Conservation (phyloP, 495 filamentous ascomycete species). For the Lasiosphaeria ovina region DNA sequence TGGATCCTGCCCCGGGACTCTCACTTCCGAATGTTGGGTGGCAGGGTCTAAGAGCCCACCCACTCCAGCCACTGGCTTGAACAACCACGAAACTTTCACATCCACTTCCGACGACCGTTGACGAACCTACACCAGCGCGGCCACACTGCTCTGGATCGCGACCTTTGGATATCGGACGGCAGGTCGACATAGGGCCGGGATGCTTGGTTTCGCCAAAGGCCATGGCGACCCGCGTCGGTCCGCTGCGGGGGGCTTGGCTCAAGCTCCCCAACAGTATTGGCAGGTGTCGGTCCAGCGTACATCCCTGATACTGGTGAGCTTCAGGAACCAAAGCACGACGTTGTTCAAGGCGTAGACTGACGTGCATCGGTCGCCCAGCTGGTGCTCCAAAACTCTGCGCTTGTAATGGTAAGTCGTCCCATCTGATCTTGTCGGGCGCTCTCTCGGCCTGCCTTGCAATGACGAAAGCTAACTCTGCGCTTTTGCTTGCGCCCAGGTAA, state of each 20-base stretch:
- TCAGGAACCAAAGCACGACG: not conserved
- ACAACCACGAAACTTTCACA: too few species aligned
- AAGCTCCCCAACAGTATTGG: slow-evolving; percentile 7
- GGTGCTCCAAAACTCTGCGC: slow-evolving; percentile 54
- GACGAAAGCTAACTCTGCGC: not conserved
- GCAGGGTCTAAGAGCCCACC: too few species aligned
- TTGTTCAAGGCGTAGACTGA: slow-evolving; percentile 8
- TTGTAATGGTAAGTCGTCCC: slow-evolving; percentile 48
- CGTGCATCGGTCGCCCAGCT: slow-evolving; percentile 37
- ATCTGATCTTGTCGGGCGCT: not conserved
- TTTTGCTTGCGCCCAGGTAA: slow-evolving; percentile 41
- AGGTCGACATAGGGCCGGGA: slow-evolving; percentile 1
- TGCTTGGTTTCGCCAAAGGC: slow-evolving; percentile 16
- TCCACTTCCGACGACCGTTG: too few species aligned
- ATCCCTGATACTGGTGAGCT: slow-evolving; percentile 17
- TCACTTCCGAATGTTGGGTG: too few species aligned
- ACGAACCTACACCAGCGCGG: too few species aligned
- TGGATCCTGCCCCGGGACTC: too few species aligned
- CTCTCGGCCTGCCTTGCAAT: not conserved
- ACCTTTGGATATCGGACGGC: too few species aligned
- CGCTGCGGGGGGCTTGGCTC: slow-evolving; percentile 1
- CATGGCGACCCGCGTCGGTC: slow-evolving; percentile 3
- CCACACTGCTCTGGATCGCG: too few species aligned
- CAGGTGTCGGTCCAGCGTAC: slow-evolving; percentile 7
- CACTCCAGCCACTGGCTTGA: too few species aligned